Percentiles rank a stretch among this genome's conserved stretches.
phyloP scores from a whole-genome alignment of 208 protist genomes.

The Crithidia fasciculata region DNA sequence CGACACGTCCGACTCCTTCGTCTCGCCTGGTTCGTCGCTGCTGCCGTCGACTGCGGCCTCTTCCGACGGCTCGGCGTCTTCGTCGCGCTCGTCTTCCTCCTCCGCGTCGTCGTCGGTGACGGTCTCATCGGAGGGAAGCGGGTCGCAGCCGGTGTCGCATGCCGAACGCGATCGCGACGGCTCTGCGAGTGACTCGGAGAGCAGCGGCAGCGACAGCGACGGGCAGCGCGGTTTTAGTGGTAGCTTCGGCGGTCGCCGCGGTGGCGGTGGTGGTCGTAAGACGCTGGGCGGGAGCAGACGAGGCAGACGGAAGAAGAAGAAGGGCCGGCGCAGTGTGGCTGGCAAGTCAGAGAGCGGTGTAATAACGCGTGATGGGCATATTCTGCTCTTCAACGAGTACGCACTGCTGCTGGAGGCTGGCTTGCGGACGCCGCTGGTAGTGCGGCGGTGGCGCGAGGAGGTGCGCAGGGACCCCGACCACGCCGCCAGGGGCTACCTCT shows the following conservation, averaged over 20 bases:
- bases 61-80: not conserved
- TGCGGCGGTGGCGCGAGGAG: constrained; percentile 39
- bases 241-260: not conserved
- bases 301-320: constrained; percentile 1
- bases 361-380: constrained; percentile 21
- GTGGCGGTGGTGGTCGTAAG: not conserved
- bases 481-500: constrained; percentile 36
- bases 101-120: constrained; percentile 9
- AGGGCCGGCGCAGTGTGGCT: not conserved
- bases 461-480: constrained; percentile 31
- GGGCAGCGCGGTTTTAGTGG: not conserved
- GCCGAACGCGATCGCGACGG: not conserved
- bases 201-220: not conserved
- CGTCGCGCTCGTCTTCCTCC: not conserved
- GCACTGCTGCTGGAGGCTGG: constrained; percentile 42
- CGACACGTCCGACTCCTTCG: constrained; percentile 7
- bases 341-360: constrained; percentile 2
- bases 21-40: constrained; percentile 5
- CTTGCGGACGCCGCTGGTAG: constrained; percentile 34
- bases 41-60: constrained; percentile 7
- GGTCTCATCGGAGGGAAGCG: constrained; percentile 15
- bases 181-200: not conserved
- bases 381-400: constrained; percentile 43
- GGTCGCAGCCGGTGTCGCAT: not conserved
- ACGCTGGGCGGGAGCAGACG: not conserved